Evolutionary conservation across 148 eudicot species (phyloP).

Genomic region (Linanthus parryae): DNA sequence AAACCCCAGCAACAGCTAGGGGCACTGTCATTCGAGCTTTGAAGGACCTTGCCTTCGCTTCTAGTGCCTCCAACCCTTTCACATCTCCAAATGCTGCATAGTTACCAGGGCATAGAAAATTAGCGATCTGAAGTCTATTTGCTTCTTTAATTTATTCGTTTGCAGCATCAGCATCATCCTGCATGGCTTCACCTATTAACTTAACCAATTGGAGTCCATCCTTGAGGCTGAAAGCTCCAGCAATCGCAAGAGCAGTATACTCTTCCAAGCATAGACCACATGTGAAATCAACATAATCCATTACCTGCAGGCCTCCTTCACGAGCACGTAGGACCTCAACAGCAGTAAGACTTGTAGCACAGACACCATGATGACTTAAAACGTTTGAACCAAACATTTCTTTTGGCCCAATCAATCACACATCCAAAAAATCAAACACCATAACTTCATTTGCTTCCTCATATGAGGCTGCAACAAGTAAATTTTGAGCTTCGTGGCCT

Average conservation of each 20-base stretch:
- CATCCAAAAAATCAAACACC: no score
- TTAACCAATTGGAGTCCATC: conserved; percentile 97
- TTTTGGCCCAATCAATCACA: no score
- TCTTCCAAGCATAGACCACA: conserved; percentile 97
- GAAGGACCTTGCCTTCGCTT: conserved; percentile 94
- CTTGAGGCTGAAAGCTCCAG: conserved; percentile 97
- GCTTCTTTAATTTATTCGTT: conserved; percentile 9
- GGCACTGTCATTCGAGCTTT: conserved; percentile 99
- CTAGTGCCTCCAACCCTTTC: conserved; percentile 89
- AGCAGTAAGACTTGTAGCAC: no score
- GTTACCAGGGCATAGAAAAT: conserved; percentile 34
- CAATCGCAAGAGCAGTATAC: conserved; percentile 95
- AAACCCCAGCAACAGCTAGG: conserved; percentile 85
- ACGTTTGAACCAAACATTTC: no score
- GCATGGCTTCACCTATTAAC: conserved; percentile 22
- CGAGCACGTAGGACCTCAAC: conserved; percentile 92
- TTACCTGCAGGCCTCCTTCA: conserved; percentile 87
- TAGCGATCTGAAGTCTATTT: conserved; percentile 9
- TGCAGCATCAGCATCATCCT: conserved; percentile 13
- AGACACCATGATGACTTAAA: no score
- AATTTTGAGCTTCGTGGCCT: no score
- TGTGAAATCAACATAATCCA: conserved; percentile 89
- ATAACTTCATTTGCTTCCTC: no score
- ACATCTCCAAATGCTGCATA: conserved; percentile 96
- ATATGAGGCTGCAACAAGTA: no score